Base-by-base conservation (phyloP, 495 filamentous ascomycete species). In the Penicillium malachiteum region DNA sequence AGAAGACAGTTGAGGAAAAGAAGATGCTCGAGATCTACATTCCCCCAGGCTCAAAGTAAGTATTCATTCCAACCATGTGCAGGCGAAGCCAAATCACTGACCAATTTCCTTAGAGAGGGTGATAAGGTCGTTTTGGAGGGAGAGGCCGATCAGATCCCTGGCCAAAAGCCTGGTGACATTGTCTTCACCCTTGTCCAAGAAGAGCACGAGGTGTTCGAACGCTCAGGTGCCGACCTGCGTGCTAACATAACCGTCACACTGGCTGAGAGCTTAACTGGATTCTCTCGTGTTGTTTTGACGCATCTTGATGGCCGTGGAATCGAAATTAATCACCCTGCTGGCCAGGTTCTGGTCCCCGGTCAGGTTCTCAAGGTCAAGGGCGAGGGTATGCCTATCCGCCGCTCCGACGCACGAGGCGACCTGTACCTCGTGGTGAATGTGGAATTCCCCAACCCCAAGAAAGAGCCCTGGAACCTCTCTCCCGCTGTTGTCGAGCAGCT, bases 21-120 rank as follows among this genome's bases (percentile, higher is more conserved):
- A 98, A 97, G 76, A 87, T 94, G 11, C 74, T 98, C 42, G 95
- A 98, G 72, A 84, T 98, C 37, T 97, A 97, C 74, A 96, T 98
- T 54, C 91, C 94, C 32, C 87, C 87, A 38, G 94, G 94, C 42
- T 87, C 92, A 35, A 84, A 83, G 78, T 82, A 62, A 62, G 76
- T 50, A 21, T 30, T 14, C 1, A 10, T 9, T 18, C 26, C 3
- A 10, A 18, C 13, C 32, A 30, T 40, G 9, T 9, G 5, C n/a
- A 48, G 5, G 0, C n/a, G 14, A 16, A 1, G 16, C 17, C 18
- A 14, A 33, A 16, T 32, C 37, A 47, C 67, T 77, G 48, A 72
- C 48, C 34, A 32, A 18, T 10, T 39, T 26, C 33, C 11, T 46
- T 45, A 83, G 83, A 53, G 84, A 94, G 69, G 93, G 93, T 52